phyloP scores from a whole-genome alignment of 257 asterid genomes.

The Solanum etuberosum region DNA sequence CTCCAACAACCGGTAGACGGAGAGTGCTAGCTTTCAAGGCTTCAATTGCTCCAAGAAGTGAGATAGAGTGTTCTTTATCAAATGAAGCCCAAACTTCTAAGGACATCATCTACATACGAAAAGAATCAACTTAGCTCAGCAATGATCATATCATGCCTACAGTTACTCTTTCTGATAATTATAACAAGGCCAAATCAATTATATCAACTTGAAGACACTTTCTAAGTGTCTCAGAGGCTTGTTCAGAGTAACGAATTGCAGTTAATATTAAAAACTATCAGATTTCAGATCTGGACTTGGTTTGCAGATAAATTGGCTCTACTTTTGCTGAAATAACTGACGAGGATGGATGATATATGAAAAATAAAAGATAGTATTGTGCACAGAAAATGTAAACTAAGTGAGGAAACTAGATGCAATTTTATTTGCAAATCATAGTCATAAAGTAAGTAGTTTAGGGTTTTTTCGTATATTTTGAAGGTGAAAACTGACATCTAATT shows the following conservation, averaged over 20 bases:
- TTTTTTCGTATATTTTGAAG: not conserved
- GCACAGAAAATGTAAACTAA: not conserved
- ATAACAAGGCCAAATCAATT: not conserved
- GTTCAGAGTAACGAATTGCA: not conserved
- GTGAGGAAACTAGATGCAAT: not conserved
- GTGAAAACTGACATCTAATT: not conserved
- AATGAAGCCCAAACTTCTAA: constrained; percentile 67
- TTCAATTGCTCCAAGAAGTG: constrained; percentile 77
- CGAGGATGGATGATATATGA: not conserved
- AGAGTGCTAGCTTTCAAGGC: constrained; percentile 90
- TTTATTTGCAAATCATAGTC: not conserved
- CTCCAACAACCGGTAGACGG: constrained; percentile 79
- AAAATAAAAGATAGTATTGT: not conserved
- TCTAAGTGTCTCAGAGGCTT: not conserved
- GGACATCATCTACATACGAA: constrained; percentile 29
- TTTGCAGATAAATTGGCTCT: not conserved
- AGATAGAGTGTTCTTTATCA: constrained; percentile 61
- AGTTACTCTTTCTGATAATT: not conserved
- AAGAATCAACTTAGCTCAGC: constrained; percentile 7
- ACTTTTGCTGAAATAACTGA: not conserved
- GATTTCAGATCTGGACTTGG: not conserved
- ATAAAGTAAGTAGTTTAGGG: not conserved
- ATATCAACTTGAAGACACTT: not conserved
- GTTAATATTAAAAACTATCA: not conserved
- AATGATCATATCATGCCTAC: not conserved